A percentile compares a stretch with the other conserved stretches of the same genome.
Conservation (phyloP, 257 asterid genomes). For the Fraxinus anomala region DNA sequence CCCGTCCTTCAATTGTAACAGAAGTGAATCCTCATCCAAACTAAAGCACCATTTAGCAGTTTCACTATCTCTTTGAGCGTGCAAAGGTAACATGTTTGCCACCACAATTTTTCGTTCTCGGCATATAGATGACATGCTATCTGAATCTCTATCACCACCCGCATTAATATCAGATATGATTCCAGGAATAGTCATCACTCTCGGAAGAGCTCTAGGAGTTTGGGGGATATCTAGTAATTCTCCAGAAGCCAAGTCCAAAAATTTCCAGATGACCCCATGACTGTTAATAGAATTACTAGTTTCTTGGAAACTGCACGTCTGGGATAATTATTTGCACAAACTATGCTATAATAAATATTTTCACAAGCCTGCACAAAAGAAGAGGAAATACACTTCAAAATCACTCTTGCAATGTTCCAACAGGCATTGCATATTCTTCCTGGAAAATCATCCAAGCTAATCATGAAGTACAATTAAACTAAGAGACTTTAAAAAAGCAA, state of each 20-base stretch:
- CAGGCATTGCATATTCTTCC: background rate
- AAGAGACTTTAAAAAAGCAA: background rate
- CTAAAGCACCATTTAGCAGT: conserved; percentile 68
- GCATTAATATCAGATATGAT: conserved; percentile 59
- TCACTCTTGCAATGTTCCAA: conserved; percentile 1
- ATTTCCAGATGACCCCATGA: conserved; percentile 69
- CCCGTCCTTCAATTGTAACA: conserved; percentile 81
- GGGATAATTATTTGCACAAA: conserved; percentile 14
- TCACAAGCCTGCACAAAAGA: conserved; percentile 30
- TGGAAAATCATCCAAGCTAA: conserved; percentile 1
- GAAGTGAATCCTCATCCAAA: conserved; percentile 73
- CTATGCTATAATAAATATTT: conserved; percentile 11
- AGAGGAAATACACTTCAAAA: conserved; percentile 3
- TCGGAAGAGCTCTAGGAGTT: conserved; percentile 76
- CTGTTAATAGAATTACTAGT: conserved; percentile 2
- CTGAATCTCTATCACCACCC: conserved; percentile 72
- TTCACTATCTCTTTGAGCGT: conserved; percentile 58
- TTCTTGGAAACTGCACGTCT: conserved; percentile 26
- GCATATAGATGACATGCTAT: conserved; percentile 52
- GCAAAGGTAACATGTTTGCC: conserved; percentile 81
- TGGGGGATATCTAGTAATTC: conserved; percentile 56
- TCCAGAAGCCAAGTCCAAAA: conserved; percentile 70
- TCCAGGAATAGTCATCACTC: conserved; percentile 76
- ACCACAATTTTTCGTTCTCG: conserved; percentile 73
- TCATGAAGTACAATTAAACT: conserved; percentile 5